These are phyloP conservation scores for Amorphotheca resinae DNA, from an alignment of 495 filamentous ascomycete species.

Conservation along the genomic window DNA sequence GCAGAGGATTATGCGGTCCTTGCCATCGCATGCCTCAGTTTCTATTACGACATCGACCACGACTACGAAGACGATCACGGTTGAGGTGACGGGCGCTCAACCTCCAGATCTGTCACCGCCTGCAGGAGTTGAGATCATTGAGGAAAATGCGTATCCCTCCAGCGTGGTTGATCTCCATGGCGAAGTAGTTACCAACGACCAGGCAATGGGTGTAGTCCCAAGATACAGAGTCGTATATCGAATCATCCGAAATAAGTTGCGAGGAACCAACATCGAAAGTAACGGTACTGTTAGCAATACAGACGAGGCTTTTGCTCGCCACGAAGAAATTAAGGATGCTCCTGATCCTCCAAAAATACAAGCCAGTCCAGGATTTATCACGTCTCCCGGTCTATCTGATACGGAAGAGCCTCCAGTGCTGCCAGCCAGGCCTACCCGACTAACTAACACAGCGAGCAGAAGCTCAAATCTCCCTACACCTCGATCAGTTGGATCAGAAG, in stretches of 20 bases:
- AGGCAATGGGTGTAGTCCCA: constrained; percentile 12
- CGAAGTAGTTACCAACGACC: constrained; percentile 5
- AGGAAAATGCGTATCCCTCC: constrained; percentile 29
- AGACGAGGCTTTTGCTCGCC: constrained; percentile 7
- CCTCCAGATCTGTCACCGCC: constrained; percentile 48
- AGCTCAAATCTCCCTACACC: background rate
- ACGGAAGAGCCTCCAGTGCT: constrained; percentile 17
- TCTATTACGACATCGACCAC: constrained; percentile 52
- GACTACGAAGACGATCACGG: constrained; percentile 58
- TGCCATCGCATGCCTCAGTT: constrained; percentile 39
- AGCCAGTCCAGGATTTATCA: background rate
- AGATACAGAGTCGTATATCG: constrained; percentile 32
- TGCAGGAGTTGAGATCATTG: constrained; percentile 52
- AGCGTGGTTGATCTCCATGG: constrained; percentile 2
- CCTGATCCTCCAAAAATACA: background rate
- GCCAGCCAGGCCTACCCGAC: constrained; percentile 14
- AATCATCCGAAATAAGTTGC: constrained; percentile 27
- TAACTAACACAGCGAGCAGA: background rate
- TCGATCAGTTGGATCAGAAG: background rate
- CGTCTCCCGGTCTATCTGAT: constrained; percentile 5
- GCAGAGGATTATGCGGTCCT: constrained; percentile 30
- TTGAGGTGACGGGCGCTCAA: constrained; percentile 53
- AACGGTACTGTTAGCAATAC: constrained; percentile 23
- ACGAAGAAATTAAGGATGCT: constrained; percentile 3
- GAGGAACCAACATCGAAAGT: constrained; percentile 26